These are phyloP conservation scores for Alternaria brassicicola DNA, from an alignment of 2,329 filamentous ascomycete species.

Conservation along the genomic window DNA sequence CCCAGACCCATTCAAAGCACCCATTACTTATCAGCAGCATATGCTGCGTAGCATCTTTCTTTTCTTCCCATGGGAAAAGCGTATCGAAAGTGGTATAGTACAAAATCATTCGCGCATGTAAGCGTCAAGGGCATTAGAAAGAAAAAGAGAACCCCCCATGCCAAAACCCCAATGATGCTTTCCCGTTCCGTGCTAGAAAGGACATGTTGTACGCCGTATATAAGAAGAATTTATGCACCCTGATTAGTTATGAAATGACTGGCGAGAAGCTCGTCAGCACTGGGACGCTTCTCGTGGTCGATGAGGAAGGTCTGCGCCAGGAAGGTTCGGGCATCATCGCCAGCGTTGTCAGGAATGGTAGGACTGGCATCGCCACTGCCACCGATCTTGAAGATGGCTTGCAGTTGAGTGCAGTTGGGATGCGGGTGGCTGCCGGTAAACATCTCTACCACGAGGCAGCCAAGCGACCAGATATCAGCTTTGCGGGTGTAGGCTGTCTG, in stretches of 20 bases:
- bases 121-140: conserved; percentile 17
- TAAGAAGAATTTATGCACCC: conserved; percentile 46
- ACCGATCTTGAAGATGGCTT: conserved; percentile 96
- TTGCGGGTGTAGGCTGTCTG: conserved; percentile 98
- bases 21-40: conserved; percentile 3
- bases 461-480: conserved; percentile 97
- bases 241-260: conserved; percentile 80
- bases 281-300: conserved; percentile 89
- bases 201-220: conserved; percentile 4
- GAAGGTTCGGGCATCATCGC: conserved; percentile 82
- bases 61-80: neutral
- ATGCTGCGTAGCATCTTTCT: neutral
- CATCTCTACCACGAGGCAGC: conserved; percentile 98
- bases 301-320: conserved; percentile 91
- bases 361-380: conserved; percentile 85
- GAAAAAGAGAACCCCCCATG: neutral
- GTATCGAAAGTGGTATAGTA: conserved; percentile 24
- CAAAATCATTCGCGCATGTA: conserved; percentile 23
- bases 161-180: conserved; percentile 9
- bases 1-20: neutral
- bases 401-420: conserved; percentile 94
- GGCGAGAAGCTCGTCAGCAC: conserved; percentile 85
- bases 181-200: conserved; percentile 14
- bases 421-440: conserved; percentile 97
- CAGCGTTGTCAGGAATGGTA: conserved; percentile 85